A percentile compares a stretch with the other conserved stretches of the same genome.
Conservation (phyloP, 108 stramenopile species). For the Mediolabrus comicus region DNA sequence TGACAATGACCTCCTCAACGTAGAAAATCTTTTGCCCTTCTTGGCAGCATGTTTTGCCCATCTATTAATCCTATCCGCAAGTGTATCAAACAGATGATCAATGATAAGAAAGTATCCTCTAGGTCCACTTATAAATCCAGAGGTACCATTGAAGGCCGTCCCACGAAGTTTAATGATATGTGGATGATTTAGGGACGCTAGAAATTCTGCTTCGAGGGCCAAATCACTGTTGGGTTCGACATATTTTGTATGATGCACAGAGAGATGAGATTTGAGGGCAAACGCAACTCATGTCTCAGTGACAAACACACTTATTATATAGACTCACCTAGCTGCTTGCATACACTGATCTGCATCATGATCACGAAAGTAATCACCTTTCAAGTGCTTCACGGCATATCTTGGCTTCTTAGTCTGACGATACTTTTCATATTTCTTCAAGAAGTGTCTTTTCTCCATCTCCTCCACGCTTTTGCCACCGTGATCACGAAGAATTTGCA, state of each 20-base stretch:
- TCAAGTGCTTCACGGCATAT: constrained; percentile 40
- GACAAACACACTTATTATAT: background rate
- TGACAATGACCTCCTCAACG: background rate
- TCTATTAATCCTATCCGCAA: constrained; percentile 41
- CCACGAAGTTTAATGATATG: constrained; percentile 65
- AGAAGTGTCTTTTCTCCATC: background rate
- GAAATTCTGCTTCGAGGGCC: constrained; percentile 62
- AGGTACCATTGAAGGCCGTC: constrained; percentile 7
- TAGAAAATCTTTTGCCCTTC: background rate
- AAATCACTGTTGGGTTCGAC: constrained; percentile 49
- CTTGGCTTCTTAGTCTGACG: constrained; percentile 19
- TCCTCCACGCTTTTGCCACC: background rate
- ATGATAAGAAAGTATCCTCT: constrained; percentile 59
- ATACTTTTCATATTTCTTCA: constrained; percentile 26
- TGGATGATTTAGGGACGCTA: constrained; percentile 57
- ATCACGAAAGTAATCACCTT: constrained; percentile 14
- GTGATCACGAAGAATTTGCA: background rate
- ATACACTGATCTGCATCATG: constrained; percentile 5
- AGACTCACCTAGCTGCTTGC: constrained; percentile 28
- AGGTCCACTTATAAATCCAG: constrained; percentile 25
- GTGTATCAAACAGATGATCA: constrained; percentile 52
- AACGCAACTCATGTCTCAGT: background rate
- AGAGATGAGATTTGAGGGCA: background rate
- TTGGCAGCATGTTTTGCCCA: constrained; percentile 1
- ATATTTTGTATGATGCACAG: background rate